Conservation (phyloP, 108 stramenopile genomes). For the Stephanodiscus triporus region DNA sequence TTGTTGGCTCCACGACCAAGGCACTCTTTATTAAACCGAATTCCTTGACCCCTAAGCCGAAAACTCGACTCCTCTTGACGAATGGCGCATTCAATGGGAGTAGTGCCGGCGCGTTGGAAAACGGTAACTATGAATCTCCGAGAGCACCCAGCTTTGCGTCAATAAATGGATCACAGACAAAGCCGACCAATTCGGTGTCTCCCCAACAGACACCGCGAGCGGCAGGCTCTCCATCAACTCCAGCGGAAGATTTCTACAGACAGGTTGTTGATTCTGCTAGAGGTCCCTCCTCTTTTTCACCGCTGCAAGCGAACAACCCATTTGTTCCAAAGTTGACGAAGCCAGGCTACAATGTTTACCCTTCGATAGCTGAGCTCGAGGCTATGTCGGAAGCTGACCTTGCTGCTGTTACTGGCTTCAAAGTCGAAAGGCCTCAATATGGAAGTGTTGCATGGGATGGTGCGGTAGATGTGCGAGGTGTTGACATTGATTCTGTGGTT, state of each 20-base stretch:
- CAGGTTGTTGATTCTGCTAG: constrained; percentile 45
- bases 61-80: constrained; percentile 55
- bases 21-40: constrained; percentile 61
- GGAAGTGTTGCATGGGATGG: constrained; percentile 94
- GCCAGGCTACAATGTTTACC: constrained; percentile 80
- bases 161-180: constrained; percentile 19
- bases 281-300: constrained; percentile 21
- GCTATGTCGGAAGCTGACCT: constrained; percentile 86
- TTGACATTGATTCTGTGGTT: constrained; percentile 81
- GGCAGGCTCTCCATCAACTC: constrained; percentile 23
- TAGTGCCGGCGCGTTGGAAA: constrained; percentile 29
- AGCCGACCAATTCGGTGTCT: constrained; percentile 27
- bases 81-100: constrained; percentile 30
- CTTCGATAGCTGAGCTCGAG: constrained; percentile 63
- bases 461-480: constrained; percentile 87
- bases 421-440: constrained; percentile 66
- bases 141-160: constrained; percentile 14
- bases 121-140: constrained; percentile 41
- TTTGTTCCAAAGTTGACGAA: constrained; percentile 79
- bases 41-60: constrained; percentile 63
- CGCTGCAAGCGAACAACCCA: constrained; percentile 6
- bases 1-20: constrained; percentile 61
- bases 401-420: constrained; percentile 83
- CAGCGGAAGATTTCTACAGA: constrained; percentile 71
- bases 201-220: constrained; percentile 6